Conservation (phyloP, 2,329 filamentous ascomycete genomes). For the Herpotrichia juniperi region DNA sequence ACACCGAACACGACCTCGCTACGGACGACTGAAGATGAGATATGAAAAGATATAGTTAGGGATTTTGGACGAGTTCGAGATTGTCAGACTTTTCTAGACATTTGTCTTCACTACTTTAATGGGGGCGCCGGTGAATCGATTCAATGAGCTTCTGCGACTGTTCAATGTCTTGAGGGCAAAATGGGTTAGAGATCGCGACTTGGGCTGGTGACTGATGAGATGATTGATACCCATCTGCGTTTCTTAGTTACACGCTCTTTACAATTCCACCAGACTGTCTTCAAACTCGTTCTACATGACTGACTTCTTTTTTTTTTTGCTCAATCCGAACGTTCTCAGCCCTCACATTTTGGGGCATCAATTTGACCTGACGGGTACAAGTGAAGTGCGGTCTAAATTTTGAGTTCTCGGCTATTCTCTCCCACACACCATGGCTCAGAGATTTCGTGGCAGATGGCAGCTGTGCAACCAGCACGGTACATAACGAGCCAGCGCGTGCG, state of each 20-base stretch:
- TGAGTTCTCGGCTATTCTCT: not conserved
- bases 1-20: not conserved
- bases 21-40: slow-evolving; percentile 13
- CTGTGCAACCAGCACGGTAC: slow-evolving; percentile 2
- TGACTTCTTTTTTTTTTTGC: not conserved
- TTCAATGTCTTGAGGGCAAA: slow-evolving; percentile 27
- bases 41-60: slow-evolving; percentile 1
- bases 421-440: not conserved
- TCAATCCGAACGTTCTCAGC: no score
- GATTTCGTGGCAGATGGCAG: slow-evolving; percentile 1
- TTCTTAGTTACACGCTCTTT: slow-evolving; percentile 21
- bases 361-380: not conserved
- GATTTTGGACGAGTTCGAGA: slow-evolving; percentile 12
- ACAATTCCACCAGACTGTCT: not conserved
- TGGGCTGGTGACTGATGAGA: slow-evolving; percentile 42
- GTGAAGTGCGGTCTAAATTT: not conserved
- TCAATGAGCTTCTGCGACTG: slow-evolving; percentile 32
- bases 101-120: slow-evolving; percentile 25
- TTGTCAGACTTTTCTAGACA: slow-evolving; percentile 29
- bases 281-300: not conserved
- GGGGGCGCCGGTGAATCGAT: slow-evolving; percentile 31
- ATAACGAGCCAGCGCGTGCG: not conserved
- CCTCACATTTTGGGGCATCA: slow-evolving; percentile 11
- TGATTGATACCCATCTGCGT: slow-evolving; percentile 44
- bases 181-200: slow-evolving; percentile 31